A percentile compares a stretch with the other conserved stretches of the same genome.
Conservation (phyloP, 2,329 filamentous ascomycete species). For the Hortaea sp. region DNA sequence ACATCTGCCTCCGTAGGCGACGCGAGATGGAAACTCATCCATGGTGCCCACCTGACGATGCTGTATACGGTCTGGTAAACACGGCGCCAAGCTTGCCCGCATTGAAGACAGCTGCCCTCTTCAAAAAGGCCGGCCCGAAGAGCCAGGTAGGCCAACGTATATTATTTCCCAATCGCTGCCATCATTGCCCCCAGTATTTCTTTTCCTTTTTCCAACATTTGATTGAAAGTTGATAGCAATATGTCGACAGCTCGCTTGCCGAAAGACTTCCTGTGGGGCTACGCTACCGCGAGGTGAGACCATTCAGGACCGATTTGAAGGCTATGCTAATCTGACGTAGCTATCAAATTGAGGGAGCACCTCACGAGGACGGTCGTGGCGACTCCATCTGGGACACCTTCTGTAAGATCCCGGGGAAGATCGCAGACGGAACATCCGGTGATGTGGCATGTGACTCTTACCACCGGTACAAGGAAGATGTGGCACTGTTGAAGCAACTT, state of each 20-base stretch:
- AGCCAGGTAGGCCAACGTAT: too few species aligned
- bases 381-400: slow-evolving; percentile 89
- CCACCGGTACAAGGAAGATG: slow-evolving; percentile 67
- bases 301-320: background rate
- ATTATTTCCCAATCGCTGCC: too few species aligned
- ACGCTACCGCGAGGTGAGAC: slow-evolving; percentile 53
- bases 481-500: slow-evolving; percentile 63
- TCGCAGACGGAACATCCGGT: slow-evolving; percentile 66
- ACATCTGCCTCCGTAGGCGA: background rate
- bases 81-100: background rate
- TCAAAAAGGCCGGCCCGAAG: too few species aligned
- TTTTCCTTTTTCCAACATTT: background rate
- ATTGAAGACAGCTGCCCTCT: background rate
- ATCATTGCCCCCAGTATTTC: too few species aligned
- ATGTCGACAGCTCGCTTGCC: slow-evolving; percentile 12
- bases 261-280: slow-evolving; percentile 56
- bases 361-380: slow-evolving; percentile 64
- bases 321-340: slow-evolving; percentile 34
- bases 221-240: background rate
- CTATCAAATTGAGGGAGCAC: slow-evolving; percentile 78
- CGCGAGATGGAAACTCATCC: too few species aligned
- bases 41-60: too few species aligned
- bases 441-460: slow-evolving; percentile 79
- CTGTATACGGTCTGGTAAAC: background rate
- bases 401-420: slow-evolving; percentile 69